A percentile compares a stretch with the other conserved stretches of the same genome.
Conservation (phyloP, 257 asterid species). For the Capsicum chinense region DNA sequence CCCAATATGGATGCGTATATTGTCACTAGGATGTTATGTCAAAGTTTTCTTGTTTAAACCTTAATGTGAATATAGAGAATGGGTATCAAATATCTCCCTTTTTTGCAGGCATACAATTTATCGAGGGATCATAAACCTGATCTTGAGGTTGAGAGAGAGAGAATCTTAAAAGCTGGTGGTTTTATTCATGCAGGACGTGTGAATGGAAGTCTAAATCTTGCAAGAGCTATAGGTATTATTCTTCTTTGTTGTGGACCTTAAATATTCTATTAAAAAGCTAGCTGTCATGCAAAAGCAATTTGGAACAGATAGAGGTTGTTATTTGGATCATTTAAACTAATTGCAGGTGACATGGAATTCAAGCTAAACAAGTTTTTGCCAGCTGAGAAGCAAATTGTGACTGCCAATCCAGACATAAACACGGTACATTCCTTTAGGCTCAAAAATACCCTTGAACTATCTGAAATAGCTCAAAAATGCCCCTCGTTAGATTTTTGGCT, state of each 20-base stretch:
- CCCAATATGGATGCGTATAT: not conserved
- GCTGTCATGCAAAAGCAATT: not conserved
- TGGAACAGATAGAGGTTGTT: not conserved
- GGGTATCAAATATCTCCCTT: not conserved
- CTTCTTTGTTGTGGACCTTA: constrained; percentile 25
- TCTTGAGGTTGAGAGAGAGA: constrained; percentile 87
- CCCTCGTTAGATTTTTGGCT: too few species aligned
- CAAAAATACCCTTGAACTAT: too few species aligned
- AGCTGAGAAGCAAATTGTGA: constrained; percentile 85
- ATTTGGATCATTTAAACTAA: not conserved
- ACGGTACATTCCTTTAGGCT: constrained; percentile 50
- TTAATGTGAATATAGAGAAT: not conserved
- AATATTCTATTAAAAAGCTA: not conserved
- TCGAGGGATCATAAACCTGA: constrained; percentile 99
- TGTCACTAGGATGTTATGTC: not conserved
- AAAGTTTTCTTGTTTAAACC: not conserved
- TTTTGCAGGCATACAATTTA: constrained; percentile 81
- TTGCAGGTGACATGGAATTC: constrained; percentile 98
- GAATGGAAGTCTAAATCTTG: constrained; percentile 90
- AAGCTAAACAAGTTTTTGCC: constrained; percentile 95
- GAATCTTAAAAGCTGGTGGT: constrained; percentile 93
- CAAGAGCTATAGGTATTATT: constrained; percentile 86
- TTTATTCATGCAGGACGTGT: constrained; percentile 95
- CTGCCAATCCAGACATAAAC: constrained; percentile 93
- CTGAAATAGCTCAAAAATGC: too few species aligned